Evolutionary conservation across 2,329 filamentous ascomycete species (phyloP).

Genomic region (Ophiocordyceps camponoti-floridani): DNA sequence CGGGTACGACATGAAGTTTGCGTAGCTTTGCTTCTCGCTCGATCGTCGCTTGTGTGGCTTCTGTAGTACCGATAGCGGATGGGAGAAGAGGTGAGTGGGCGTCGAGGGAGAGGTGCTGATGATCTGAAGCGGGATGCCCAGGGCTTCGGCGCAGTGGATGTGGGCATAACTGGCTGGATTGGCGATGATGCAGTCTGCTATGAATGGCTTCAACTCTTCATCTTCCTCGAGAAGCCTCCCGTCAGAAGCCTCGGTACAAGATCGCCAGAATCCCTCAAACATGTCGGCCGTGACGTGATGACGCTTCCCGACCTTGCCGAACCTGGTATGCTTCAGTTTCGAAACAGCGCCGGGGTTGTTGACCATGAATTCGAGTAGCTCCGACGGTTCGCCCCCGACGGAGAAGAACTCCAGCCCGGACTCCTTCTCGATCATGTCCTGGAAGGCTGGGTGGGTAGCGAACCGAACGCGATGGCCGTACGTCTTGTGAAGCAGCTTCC

Average conservation of each 20-base stretch:
- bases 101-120: constrained; percentile 85
- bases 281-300: constrained; percentile 60
- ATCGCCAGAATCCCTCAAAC: constrained; percentile 69
- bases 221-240: constrained; percentile 44
- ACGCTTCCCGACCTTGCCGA: constrained; percentile 52
- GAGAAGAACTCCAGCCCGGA: constrained; percentile 64
- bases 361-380: constrained; percentile 80
- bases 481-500: constrained; percentile 50
- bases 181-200: constrained; percentile 68
- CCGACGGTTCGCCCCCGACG: constrained; percentile 60
- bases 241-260: constrained; percentile 57
- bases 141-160: constrained; percentile 60
- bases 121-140: constrained; percentile 62
- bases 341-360: constrained; percentile 69
- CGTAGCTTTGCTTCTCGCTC: constrained; percentile 54
- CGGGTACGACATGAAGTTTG: constrained; percentile 67
- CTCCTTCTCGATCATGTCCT: constrained; percentile 56
- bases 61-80: constrained; percentile 46
- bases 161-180: constrained; percentile 69
- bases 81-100: constrained; percentile 57
- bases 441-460: constrained; percentile 63
- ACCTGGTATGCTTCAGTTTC: constrained; percentile 50
- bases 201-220: constrained; percentile 50
- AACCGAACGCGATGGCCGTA: constrained; percentile 62
- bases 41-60: constrained; percentile 37